Evolutionary conservation across 805 yeast species (phyloP), one percentile per base, ranked within the genome.

Genomic region (Lachancea waltii): DNA sequence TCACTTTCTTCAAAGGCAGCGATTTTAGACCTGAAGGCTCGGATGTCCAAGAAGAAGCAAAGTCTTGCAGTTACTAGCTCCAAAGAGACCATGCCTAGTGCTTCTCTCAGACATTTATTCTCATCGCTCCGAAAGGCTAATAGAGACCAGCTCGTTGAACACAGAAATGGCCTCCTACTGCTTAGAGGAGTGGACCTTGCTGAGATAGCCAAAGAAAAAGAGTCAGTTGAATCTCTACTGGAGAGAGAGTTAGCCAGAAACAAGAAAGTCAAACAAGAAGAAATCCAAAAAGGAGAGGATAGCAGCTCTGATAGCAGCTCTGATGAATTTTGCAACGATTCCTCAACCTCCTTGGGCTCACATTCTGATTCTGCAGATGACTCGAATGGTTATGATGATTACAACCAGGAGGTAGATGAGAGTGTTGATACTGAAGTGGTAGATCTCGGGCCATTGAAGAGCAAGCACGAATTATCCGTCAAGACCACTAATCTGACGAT

Each of bases 201-300:
- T 26, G 57, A 51, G 19, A 51, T 61, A 9, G 56, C 65, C 46
- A 59, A 75, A 63, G 63, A 59, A 36, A 66, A 64, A 40, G 57
- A 55, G 25, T 43, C 50, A 9, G 54, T 51, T 1, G 60, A 54
- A 23, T 46, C 51, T 29, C 50, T 60, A 44, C 58, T 76, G 46
- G 74, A 73, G 45, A 64, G 72, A 41, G 79, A 73, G 50, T 67
- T 73, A 44, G 69, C 68, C 40, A 64, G 79, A 46, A 72, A 63
- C 11, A 55, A 66, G 35, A 63, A 64, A 14, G 64, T 73, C 21
- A 64, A 75, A 31, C 64, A 62, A 45, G 57, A 62, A 40, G 75
- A 71, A 43, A 51, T 69, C 54, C 51, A 47, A 18, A 44, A 36
- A 15, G 56, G 53, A 19, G 28, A 34, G 11, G 19, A 26, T 13